Evolutionary conservation across 1,284 basidiomycete genomes (phyloP).

Genomic region (Trametes pubescens): DNA sequence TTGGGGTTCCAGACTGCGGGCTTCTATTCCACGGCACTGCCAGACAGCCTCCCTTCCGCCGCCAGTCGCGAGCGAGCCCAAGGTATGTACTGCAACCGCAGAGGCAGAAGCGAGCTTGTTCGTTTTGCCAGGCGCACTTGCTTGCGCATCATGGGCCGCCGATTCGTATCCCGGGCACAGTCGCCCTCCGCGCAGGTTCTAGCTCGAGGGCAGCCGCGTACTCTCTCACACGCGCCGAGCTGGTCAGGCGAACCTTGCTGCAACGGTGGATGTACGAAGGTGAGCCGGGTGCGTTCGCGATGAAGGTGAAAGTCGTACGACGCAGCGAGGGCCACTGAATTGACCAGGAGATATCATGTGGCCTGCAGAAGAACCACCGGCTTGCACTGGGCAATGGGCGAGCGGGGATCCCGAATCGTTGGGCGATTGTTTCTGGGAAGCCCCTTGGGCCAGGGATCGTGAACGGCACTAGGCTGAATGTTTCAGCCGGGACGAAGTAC

Average conservation of each 20-base stretch:
- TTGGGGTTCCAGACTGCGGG: too few species aligned
- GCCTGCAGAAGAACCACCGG: too few species aligned
- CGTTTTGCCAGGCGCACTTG: constrained; percentile 1
- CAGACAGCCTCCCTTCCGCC: neutral
- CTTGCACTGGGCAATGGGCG: too few species aligned
- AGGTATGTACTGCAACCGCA: constrained; percentile 6
- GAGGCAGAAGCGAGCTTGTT: constrained; percentile 5
- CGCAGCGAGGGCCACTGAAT: too few species aligned
- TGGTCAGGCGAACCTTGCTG: neutral
- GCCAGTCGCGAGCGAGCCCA: neutral
- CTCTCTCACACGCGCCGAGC: constrained; percentile 13
- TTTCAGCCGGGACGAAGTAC: neutral
- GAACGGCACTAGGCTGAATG: neutral
- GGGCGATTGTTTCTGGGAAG: too few species aligned
- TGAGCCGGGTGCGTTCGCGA: neutral
- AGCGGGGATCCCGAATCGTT: too few species aligned
- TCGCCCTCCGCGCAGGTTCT: constrained; percentile 6
- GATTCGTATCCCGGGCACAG: constrained; percentile 9
- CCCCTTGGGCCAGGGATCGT: neutral
- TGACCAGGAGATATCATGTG: too few species aligned
- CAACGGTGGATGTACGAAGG: constrained; percentile 9
- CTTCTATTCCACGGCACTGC: neutral
- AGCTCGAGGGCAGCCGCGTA: constrained; percentile 3
- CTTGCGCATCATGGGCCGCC: constrained; percentile 4
- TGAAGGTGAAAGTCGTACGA: too few species aligned